A percentile compares a stretch with the other conserved stretches of the same genome.
phyloP scores from a whole-genome alignment of 1,284 basidiomycete species.

The Cystobasidium sp. region DNA sequence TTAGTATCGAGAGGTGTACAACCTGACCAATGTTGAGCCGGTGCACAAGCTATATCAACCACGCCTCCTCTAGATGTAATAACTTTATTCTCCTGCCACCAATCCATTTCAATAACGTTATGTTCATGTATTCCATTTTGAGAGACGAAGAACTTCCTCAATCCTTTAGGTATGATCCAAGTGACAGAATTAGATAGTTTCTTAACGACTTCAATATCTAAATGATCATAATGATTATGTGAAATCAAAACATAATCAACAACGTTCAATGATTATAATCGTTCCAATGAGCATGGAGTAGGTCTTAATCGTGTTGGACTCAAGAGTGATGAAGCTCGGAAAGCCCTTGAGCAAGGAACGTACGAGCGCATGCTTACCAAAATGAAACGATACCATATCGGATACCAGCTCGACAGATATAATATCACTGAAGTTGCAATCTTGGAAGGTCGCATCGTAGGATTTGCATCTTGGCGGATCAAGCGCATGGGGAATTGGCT shows the following conservation, averaged over 20 bases:
- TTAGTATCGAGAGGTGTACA: constrained; percentile 60
- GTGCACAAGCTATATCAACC: constrained; percentile 37
- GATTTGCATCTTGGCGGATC: too few species aligned
- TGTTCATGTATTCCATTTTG: constrained; percentile 48
- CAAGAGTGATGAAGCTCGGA: too few species aligned
- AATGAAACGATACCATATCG: too few species aligned
- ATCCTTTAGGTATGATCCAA: constrained; percentile 55
- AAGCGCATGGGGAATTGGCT: too few species aligned
- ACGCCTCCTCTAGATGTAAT: background rate
- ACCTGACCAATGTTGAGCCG: constrained; percentile 60
- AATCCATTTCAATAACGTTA: constrained; percentile 54
- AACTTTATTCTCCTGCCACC: constrained; percentile 53
- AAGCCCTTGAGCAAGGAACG: too few species aligned
- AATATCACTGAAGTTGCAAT: too few species aligned
- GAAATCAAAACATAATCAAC: constrained; percentile 55
- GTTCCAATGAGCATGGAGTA: constrained; percentile 32
- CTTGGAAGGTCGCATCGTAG: too few species aligned
- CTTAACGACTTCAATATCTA: constrained; percentile 32
- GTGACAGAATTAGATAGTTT: constrained; percentile 48
- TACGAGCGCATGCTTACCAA: too few species aligned
- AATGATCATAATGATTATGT: constrained; percentile 52
- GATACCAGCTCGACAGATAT: too few species aligned
- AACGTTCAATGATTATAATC: constrained; percentile 26
- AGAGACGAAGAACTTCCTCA: constrained; percentile 49
- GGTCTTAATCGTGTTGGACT: constrained; percentile 42